Evolutionary conservation across 2,329 filamentous ascomycete species (phyloP).

Genomic region (Thelonectria rubi): DNA sequence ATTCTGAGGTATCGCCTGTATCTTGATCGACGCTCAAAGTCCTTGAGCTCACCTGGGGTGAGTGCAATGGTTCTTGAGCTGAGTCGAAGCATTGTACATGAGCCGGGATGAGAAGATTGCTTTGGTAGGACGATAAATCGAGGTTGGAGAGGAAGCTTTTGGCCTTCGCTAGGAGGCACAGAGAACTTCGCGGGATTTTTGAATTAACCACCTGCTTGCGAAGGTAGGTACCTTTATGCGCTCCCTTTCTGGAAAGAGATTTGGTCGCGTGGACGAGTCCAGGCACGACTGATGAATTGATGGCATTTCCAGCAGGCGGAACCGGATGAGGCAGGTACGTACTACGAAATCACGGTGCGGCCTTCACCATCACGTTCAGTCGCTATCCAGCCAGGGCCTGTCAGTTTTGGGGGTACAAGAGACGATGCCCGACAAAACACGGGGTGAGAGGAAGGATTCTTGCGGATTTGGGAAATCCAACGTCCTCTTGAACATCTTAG

Average conservation of each 20-base stretch:
- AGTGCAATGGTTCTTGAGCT: constrained; percentile 32
- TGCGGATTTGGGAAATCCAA: not conserved
- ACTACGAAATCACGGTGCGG: no score
- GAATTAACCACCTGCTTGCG: not conserved
- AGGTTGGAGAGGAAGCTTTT: not conserved
- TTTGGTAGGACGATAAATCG: not conserved
- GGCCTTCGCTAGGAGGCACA: not conserved
- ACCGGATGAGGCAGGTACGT: not conserved
- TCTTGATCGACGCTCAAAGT: constrained; percentile 33
- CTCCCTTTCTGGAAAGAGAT: not conserved
- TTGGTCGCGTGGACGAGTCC: not conserved
- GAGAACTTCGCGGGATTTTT: no score
- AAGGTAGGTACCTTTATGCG: not conserved
- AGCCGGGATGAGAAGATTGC: not conserved
- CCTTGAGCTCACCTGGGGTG: constrained; percentile 30
- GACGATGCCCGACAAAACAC: not conserved
- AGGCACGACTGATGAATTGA: not conserved
- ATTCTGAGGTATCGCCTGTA: constrained; percentile 32
- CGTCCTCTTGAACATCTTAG: not conserved
- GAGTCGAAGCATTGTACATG: constrained; percentile 33
- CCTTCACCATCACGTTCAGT: no score
- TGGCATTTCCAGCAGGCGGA: not conserved
- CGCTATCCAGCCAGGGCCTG: not conserved
- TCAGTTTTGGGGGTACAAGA: not conserved
- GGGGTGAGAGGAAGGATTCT: not conserved